These are phyloP conservation scores for Heterobasidion occidentale DNA, from an alignment of 1,284 basidiomycete species.

Conservation along the genomic window DNA sequence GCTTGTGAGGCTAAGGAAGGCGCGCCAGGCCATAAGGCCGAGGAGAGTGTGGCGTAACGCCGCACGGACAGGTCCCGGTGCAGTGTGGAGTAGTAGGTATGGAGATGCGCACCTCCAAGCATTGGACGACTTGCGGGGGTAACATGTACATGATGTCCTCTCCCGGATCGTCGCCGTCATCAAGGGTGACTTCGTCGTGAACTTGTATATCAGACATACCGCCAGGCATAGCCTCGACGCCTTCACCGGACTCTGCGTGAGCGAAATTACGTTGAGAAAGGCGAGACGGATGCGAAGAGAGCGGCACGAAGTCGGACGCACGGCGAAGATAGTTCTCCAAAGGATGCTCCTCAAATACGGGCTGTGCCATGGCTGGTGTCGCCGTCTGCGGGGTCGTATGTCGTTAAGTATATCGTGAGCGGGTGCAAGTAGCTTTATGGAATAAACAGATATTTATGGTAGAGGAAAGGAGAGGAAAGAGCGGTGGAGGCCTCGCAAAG, in stretches of 20 bases:
- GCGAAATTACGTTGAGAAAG: slow-evolving; percentile 4
- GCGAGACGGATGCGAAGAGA: slow-evolving; percentile 3
- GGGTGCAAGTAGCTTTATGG: background rate
- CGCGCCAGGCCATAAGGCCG: background rate
- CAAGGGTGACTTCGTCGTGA: slow-evolving; percentile 19
- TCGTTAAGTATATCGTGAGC: background rate
- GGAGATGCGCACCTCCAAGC: slow-evolving; percentile 25
- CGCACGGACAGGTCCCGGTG: background rate
- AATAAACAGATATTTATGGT: background rate
- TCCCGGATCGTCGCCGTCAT: slow-evolving; percentile 21
- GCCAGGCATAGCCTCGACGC: slow-evolving; percentile 28
- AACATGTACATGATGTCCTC: slow-evolving; percentile 23
- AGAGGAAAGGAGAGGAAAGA: background rate
- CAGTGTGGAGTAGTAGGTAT: background rate
- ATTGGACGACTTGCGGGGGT: slow-evolving; percentile 24
- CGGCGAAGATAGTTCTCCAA: slow-evolving; percentile 67
- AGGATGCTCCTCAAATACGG: slow-evolving; percentile 71
- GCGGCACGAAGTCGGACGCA: slow-evolving; percentile 22
- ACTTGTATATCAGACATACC: slow-evolving; percentile 23
- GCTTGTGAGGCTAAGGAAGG: too few relatives aligned
- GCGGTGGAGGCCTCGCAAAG: background rate
- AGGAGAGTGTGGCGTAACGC: background rate
- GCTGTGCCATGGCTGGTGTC: slow-evolving; percentile 54
- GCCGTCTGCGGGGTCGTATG: background rate
- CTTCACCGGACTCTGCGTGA: slow-evolving; percentile 49